A percentile compares a stretch with the other conserved stretches of the same genome.
Conservation (phyloP, 805 yeast genomes). For the Monosporozyma servazzii region DNA sequence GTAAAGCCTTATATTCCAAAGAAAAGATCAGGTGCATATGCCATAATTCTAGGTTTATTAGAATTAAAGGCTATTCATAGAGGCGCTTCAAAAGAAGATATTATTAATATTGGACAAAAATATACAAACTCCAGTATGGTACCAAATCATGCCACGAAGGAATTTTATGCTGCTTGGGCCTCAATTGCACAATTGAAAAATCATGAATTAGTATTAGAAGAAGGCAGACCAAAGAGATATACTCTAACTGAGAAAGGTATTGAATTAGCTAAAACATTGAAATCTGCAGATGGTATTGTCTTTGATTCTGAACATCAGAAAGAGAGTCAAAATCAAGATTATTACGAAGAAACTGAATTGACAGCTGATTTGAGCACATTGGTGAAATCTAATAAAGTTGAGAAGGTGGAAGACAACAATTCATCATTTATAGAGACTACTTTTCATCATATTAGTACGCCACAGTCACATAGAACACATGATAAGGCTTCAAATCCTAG, state of each 20-base stretch:
- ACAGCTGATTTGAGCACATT: conserved; percentile 18
- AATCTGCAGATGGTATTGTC: conserved; percentile 35
- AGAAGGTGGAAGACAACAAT: background rate
- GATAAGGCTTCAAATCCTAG: background rate
- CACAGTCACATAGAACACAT: background rate
- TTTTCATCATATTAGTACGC: conserved; percentile 4
- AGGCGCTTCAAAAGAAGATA: conserved; percentile 60
- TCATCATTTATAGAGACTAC: conserved; percentile 16
- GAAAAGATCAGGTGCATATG: conserved; percentile 77
- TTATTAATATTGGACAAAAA: conserved; percentile 43
- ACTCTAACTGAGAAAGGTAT: conserved; percentile 62
- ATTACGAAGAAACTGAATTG: conserved; percentile 7
- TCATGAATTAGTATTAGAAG: conserved; percentile 44
- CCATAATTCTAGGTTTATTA: conserved; percentile 55
- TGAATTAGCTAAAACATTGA: conserved; percentile 49
- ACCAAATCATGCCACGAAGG: conserved; percentile 50
- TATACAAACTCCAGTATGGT: conserved; percentile 52
- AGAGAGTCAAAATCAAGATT: background rate
- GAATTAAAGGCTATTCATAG: conserved; percentile 37
- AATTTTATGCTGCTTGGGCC: conserved; percentile 69
- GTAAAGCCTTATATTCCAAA: conserved; percentile 53
- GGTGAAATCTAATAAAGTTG: conserved; percentile 2
- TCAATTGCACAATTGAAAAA: conserved; percentile 53
- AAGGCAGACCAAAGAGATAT: conserved; percentile 54
- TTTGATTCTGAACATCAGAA: conserved; percentile 18